Evolutionary conservation across 768 basidiomycete genomes (phyloP).

Genomic region (Galerina sulciceps): DNA sequence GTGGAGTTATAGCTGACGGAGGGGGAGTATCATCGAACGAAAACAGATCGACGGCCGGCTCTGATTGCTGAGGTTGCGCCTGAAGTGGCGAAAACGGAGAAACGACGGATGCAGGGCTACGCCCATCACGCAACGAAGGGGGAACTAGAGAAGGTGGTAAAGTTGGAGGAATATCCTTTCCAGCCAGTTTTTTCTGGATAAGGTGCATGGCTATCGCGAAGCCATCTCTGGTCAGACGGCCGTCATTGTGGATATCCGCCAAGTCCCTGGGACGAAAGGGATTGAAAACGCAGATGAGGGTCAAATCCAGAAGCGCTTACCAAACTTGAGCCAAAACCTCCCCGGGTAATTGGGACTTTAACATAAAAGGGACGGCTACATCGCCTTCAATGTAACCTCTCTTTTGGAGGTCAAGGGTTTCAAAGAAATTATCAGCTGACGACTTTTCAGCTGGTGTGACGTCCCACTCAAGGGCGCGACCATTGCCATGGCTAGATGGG

Average conservation of each 20-base stretch:
- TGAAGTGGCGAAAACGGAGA: constrained; percentile 43
- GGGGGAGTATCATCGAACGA: constrained; percentile 62
- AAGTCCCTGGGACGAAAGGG: constrained; percentile 72
- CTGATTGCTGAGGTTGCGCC: constrained; percentile 40
- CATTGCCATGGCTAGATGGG: constrained; percentile 26
- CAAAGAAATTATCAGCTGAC: constrained; percentile 77
- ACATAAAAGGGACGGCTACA: constrained; percentile 93
- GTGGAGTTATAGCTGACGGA: constrained; percentile 45
- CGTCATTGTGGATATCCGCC: constrained; percentile 87
- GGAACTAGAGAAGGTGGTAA: constrained; percentile 81
- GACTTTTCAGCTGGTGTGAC: constrained; percentile 82
- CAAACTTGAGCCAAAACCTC: constrained; percentile 89
- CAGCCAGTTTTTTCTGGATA: constrained; percentile 83
- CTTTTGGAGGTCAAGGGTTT: constrained; percentile 74
- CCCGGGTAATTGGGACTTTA: constrained; percentile 84
- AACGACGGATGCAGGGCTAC: constrained; percentile 39
- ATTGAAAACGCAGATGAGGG: background rate
- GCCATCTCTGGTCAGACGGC: constrained; percentile 84
- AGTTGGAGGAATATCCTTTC: constrained; percentile 72
- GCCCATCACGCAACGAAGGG: constrained; percentile 60
- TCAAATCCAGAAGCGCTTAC: constrained; percentile 45
- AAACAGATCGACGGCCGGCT: constrained; percentile 49
- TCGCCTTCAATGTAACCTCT: constrained; percentile 90
- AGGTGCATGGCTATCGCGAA: constrained; percentile 97
- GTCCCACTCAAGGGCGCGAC: constrained; percentile 64